Evolutionary conservation across 2,329 filamentous ascomycete species (phyloP).

Genomic region (Celoporthe dispersa): DNA sequence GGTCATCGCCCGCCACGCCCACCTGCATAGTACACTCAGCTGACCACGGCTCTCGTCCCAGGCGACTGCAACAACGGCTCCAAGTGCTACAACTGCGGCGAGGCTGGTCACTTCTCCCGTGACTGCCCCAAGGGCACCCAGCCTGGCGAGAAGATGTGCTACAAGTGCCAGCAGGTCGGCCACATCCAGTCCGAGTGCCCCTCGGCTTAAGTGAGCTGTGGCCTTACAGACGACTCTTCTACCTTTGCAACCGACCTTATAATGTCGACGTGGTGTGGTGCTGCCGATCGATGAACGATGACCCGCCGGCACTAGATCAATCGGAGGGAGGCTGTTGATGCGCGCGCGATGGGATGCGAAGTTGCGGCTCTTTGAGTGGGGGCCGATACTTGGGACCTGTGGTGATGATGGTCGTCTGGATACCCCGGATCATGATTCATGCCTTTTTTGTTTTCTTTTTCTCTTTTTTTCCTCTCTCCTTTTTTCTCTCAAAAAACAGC

Average conservation of each 20-base stretch:
- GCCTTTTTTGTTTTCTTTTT: conserved; percentile 24
- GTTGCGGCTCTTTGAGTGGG: conserved; percentile 30
- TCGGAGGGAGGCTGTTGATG: conserved; percentile 29
- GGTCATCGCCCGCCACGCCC: not conserved
- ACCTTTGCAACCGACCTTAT: conserved; percentile 29
- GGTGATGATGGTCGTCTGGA: conserved; percentile 32
- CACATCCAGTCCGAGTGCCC: conserved; percentile 96
- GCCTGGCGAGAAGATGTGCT: conserved; percentile 93
- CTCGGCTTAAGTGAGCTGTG: conserved; percentile 61
- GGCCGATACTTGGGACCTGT: conserved; percentile 31
- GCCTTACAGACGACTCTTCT: conserved; percentile 30
- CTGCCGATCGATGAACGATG: conserved; percentile 21
- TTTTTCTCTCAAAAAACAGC: not conserved
- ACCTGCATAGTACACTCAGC: not conserved
- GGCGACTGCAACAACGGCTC: conserved; percentile 96
- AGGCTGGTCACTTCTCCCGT: conserved; percentile 92
- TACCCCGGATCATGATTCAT: conserved; percentile 32
- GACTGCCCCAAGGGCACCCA: conserved; percentile 94
- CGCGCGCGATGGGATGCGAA: conserved; percentile 31
- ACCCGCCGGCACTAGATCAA: conserved; percentile 24
- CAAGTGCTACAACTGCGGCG: conserved; percentile 99
- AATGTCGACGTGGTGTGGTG: conserved; percentile 24
- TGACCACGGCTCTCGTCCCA: conserved; percentile 35
- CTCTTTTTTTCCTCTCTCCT: conserved; percentile 7
- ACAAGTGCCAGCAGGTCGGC: conserved; percentile 85